These are phyloP conservation scores for Epichloe glyceriae DNA, from an alignment of 2,329 filamentous ascomycete genomes.

Conservation along the genomic window DNA sequence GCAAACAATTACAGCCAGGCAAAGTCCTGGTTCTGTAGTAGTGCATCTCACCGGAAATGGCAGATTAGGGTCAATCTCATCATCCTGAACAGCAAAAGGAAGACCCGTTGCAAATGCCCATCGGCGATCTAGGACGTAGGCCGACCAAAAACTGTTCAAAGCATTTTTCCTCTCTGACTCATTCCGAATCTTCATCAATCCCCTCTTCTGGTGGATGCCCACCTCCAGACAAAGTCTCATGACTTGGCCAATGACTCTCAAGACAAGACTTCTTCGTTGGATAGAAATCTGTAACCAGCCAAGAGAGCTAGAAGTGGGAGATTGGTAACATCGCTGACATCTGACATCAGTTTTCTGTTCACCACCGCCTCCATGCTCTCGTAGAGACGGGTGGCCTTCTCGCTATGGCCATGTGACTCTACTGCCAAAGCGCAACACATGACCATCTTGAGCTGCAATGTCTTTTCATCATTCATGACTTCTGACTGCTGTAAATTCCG, in stretches of 20 bases:
- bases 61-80: constrained; percentile 69
- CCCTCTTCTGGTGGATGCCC: constrained; percentile 70
- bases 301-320: constrained; percentile 39
- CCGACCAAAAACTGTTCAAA: constrained; percentile 70
- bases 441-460: constrained; percentile 69
- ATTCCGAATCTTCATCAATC: constrained; percentile 54
- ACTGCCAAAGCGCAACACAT: constrained; percentile 66
- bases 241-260: constrained; percentile 79
- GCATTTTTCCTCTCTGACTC: constrained; percentile 56
- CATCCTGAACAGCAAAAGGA: constrained; percentile 73
- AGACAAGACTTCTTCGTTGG: constrained; percentile 71
- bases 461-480: constrained; percentile 35
- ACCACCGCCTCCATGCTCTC: constrained; percentile 60
- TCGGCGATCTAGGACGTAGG: constrained; percentile 71
- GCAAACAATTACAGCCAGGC: background rate
- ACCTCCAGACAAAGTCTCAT: constrained; percentile 67
- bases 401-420: constrained; percentile 67
- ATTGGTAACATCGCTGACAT: constrained; percentile 32
- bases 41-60: constrained; percentile 56
- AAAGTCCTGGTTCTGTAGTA: background rate
- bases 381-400: constrained; percentile 60
- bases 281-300: constrained; percentile 65
- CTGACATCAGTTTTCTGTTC: constrained; percentile 50
- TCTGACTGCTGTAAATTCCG: constrained; percentile 22
- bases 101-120: constrained; percentile 87